Evolutionary conservation across 768 basidiomycete species (phyloP).

Genomic region (Suillus subalutaceus): DNA sequence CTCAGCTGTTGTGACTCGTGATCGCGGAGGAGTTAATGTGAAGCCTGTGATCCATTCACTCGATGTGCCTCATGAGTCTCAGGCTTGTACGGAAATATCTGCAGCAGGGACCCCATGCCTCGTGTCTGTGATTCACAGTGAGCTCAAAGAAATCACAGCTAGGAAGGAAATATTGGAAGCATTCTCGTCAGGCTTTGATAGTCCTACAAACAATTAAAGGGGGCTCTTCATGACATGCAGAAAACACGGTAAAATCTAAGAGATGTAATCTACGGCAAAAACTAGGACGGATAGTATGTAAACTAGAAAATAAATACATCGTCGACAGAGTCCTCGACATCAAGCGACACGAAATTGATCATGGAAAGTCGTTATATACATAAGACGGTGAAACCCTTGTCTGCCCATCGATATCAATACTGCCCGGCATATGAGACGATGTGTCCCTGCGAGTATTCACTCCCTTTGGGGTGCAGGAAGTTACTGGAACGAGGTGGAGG

Average conservation of each 20-base stretch:
- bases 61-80: neutral
- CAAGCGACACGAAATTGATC: slow-evolving; percentile 6
- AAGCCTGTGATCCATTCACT: neutral
- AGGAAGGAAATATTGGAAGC: neutral
- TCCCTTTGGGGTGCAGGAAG: slow-evolving; percentile 11
- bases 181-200: neutral
- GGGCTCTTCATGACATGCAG: neutral
- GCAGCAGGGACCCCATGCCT: neutral
- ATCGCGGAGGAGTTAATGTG: neutral
- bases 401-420: slow-evolving; percentile 15
- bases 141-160: neutral
- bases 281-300: slow-evolving; percentile 19
- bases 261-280: neutral
- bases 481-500: slow-evolving; percentile 10
- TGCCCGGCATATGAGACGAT: slow-evolving; percentile 17
- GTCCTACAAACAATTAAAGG: neutral
- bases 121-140: neutral
- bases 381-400: slow-evolving; percentile 6
- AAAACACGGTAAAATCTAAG: neutral
- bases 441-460: slow-evolving; percentile 12
- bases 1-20: neutral
- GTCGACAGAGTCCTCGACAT: slow-evolving; percentile 9
- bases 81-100: neutral
- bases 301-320: slow-evolving; percentile 18
- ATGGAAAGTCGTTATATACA: slow-evolving; percentile 12